These are phyloP conservation scores for Bremia lactucae DNA, from an alignment of 352 stramenopile genomes.

Conservation along the genomic window DNA sequence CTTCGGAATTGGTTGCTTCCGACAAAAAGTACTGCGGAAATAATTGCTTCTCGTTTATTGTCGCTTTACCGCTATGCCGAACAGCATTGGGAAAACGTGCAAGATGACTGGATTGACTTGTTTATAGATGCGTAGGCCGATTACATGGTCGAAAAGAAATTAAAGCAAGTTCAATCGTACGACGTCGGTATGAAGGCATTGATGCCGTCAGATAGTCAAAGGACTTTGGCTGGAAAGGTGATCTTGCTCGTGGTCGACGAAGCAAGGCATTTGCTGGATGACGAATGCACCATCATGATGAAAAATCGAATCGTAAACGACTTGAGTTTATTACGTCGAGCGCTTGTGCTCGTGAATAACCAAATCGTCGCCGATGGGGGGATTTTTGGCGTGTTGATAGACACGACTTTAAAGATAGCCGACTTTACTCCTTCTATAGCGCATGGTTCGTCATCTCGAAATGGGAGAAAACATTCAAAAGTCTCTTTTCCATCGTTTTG, in stretches of 20 bases:
- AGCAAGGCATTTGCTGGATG: not conserved
- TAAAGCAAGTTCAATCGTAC: not conserved
- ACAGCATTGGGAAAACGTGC: not conserved
- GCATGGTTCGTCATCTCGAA: not conserved
- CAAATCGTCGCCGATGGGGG: not conserved
- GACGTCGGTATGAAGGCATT: not conserved
- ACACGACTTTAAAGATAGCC: slow-evolving; percentile 6
- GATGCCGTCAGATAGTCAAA: not conserved
- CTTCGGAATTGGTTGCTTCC: not conserved
- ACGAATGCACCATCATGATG: not conserved
- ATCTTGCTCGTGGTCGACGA: not conserved
- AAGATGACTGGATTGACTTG: not conserved
- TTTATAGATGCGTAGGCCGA: not conserved
- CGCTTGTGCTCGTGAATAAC: not conserved
- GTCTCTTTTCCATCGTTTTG: slow-evolving; percentile 64
- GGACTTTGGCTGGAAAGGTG: not conserved
- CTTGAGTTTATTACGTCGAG: not conserved
- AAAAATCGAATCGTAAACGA: not conserved
- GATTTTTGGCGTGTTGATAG: slow-evolving; percentile 29
- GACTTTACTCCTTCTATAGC: not conserved
- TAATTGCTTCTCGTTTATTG: not conserved
- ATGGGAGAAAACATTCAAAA: slow-evolving; percentile 11
- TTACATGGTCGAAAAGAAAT: not conserved
- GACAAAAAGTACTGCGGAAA: not conserved
- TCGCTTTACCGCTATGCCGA: not conserved